Base-by-base conservation (phyloP, 441 rosid genomes). In the Cnidoscolus chayamansa region DNA sequence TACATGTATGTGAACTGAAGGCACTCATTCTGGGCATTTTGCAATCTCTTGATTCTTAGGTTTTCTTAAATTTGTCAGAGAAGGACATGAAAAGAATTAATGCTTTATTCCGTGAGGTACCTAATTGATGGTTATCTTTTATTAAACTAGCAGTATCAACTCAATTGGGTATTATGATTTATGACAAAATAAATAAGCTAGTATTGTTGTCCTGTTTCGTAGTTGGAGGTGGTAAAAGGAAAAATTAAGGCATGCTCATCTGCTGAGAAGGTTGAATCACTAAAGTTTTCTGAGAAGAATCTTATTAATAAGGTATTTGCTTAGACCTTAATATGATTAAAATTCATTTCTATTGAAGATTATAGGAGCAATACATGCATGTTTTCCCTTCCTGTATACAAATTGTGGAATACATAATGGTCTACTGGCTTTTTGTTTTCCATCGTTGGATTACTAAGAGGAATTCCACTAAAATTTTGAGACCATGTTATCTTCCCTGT, bases 21-120 rank as follows among this genome's bases (percentile, higher is more conserved):
- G 25, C 25, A 25, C 25, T 3, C 4, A 49, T 70, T 60, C 2
- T 58, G 66, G 11, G 51, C 2, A 49, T 68, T 66, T 66, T 40
- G 10, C 25, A 25, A 15, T 72, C 30, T 66, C 25, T 69, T 56
- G 68, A 74, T 61, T 77, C 61, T 72, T 86, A 94, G 98, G 97
- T 94, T 75, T 94, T 94, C 88, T 83, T 94, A 72, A 94, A 94
- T 53, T 67, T 94, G 84, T 86, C 89, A 65, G 92, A 84, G 43
- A 94, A 89, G 81, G 90, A 89, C 72, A 79, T 92, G 97, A 94
- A 78, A 81, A 84, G 72, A 82, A 85, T 94, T 80, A 88, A 84
- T 81, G 86, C 88, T 76, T 80, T 92, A 80, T 94, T 94, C 81
- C 87, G 74, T 58, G 99, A 94, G 96, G 97, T 92, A 84, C 25